phyloP scores from a whole-genome alignment of 352 stramenopile species.

The Phytopythium boreale region DNA sequence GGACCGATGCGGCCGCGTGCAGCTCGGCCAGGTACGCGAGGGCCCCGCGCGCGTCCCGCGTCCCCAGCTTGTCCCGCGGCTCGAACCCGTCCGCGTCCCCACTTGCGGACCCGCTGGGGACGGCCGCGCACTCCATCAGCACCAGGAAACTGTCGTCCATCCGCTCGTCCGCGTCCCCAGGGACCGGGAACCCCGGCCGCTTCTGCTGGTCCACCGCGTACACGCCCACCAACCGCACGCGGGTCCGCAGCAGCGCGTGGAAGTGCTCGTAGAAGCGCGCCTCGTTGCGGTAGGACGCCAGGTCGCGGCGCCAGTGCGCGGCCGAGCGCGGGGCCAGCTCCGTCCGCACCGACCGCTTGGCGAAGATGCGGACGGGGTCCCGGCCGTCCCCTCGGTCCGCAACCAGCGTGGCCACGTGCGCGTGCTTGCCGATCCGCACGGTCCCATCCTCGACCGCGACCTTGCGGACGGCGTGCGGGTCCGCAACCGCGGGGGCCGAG shows the following conservation, averaged over 20 bases:
- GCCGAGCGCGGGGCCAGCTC: conserved; percentile 42
- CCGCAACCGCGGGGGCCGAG: conserved; percentile 20
- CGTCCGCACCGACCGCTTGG: conserved; percentile 59
- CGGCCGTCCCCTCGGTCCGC: conserved; percentile 11
- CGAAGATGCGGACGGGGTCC: conserved; percentile 30
- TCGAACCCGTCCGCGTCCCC: conserved; percentile 15
- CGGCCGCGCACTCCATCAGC: conserved; percentile 43
- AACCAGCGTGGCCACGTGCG: conserved; percentile 35
- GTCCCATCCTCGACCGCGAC: conserved; percentile 31
- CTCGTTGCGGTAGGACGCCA: conserved; percentile 61
- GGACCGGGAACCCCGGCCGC: not conserved
- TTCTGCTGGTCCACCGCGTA: conserved; percentile 43
- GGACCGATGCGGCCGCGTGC: conserved; percentile 31
- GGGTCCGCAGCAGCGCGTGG: conserved; percentile 22
- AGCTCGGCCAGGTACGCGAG: conserved; percentile 48
- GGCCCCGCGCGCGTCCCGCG: conserved; percentile 31
- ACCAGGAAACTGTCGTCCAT: conserved; percentile 46
- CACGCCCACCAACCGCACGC: conserved; percentile 43
- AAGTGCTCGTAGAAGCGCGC: conserved; percentile 54
- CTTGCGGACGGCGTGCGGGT: conserved; percentile 8
- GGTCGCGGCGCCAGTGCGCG: conserved; percentile 51
- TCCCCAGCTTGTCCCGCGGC: conserved; percentile 32
- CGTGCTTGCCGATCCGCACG: conserved; percentile 53
- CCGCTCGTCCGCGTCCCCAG: conserved; percentile 12
- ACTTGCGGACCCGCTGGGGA: too few species aligned